Percentiles rank a stretch among this genome's conserved stretches.
These are phyloP conservation scores for Globisporangium cylindrosporum DNA, from an alignment of 352 stramenopile genomes.

Conservation along the genomic window DNA sequence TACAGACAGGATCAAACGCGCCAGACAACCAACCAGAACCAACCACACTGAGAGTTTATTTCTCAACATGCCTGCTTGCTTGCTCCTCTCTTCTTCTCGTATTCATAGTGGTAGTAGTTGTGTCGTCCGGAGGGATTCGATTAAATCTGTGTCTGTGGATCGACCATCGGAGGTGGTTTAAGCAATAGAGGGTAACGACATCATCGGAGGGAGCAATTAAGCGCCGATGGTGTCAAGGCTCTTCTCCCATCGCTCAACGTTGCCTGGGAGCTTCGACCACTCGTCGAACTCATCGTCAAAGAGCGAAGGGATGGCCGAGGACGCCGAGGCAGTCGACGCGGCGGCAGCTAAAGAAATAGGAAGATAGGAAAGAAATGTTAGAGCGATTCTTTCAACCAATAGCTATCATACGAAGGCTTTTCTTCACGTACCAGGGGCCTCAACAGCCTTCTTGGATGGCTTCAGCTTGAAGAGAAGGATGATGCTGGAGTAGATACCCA, in stretches of 20 bases:
- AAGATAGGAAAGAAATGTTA: background rate
- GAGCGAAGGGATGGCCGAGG: slow-evolving; percentile 72
- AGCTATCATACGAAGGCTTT: background rate
- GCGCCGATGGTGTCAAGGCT: slow-evolving; percentile 83
- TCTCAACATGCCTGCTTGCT: background rate
- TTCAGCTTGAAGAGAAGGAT: slow-evolving; percentile 86
- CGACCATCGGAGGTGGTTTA: background rate
- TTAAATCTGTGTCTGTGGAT: slow-evolving; percentile 2
- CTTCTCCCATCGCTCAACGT: slow-evolving; percentile 86
- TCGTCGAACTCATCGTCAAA: slow-evolving; percentile 85
- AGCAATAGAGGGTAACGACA: slow-evolving; percentile 11
- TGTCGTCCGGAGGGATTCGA: background rate
- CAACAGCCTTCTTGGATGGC: slow-evolving; percentile 70
- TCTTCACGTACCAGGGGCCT: slow-evolving; percentile 43
- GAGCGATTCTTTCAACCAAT: background rate
- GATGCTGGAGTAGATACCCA: slow-evolving; percentile 78
- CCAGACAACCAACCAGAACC: background rate
- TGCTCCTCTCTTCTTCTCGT: background rate
- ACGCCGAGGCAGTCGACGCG: slow-evolving; percentile 34
- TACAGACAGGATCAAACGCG: background rate
- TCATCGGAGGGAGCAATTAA: slow-evolving; percentile 32
- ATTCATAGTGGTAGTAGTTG: background rate
- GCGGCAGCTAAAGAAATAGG: slow-evolving; percentile 20
- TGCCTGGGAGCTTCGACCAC: slow-evolving; percentile 84
- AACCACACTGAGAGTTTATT: background rate